These are phyloP conservation scores for Penicillium sp. DNA, from an alignment of 2,329 filamentous ascomycete species.

Conservation along the genomic window DNA sequence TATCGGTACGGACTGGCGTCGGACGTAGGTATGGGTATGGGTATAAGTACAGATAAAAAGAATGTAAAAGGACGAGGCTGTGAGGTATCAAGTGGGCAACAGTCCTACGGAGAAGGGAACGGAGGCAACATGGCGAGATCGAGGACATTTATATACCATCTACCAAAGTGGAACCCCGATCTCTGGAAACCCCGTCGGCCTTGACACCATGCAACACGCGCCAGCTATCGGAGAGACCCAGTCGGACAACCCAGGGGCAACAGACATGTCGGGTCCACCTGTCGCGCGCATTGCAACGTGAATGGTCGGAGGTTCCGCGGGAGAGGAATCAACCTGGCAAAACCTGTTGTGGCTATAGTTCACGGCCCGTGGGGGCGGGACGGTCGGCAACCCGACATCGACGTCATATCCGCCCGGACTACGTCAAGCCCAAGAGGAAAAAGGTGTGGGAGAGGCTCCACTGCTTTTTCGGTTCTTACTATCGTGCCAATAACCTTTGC, in stretches of 20 bases:
- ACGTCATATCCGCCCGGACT: slow-evolving; percentile 10
- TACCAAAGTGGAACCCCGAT: neutral
- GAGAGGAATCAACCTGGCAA: neutral
- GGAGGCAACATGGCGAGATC: neutral
- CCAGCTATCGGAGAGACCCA: too few species aligned
- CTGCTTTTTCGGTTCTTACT: neutral
- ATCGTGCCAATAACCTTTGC: neutral
- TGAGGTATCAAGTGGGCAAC: neutral
- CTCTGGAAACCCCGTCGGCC: neutral
- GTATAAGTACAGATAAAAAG: neutral
- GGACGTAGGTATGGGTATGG: neutral
- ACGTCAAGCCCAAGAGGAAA: slow-evolving; percentile 9
- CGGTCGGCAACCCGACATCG: slow-evolving; percentile 11
- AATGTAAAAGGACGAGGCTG: too few species aligned
- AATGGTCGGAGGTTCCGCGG: slow-evolving; percentile 1
- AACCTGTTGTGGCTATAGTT: slow-evolving; percentile 10
- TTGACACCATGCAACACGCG: neutral
- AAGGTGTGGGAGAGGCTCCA: neutral
- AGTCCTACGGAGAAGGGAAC: too few species aligned
- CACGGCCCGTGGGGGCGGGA: slow-evolving; percentile 5
- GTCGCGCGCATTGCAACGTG: neutral
- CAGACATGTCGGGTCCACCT: neutral
- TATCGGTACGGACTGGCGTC: too few species aligned
- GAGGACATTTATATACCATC: neutral
- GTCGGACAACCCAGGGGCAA: neutral